phyloP scores from a whole-genome alignment of 805 yeast genomes.

The Pichia phayaonensis region DNA sequence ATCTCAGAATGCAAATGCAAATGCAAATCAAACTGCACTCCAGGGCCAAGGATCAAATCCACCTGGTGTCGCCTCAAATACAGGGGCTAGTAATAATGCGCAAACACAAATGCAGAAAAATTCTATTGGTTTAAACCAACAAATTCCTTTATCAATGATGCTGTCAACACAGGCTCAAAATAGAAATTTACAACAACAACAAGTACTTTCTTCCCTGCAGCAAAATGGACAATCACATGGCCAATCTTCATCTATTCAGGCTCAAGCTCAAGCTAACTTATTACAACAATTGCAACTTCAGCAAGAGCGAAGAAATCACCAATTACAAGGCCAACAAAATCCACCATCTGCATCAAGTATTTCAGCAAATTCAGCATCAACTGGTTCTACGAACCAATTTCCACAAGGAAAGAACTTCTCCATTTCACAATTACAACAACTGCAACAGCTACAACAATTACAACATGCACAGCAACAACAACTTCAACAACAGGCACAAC shows the following conservation, averaged over 20 bases:
- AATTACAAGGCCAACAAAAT: background rate
- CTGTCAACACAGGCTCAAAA: constrained; percentile 30
- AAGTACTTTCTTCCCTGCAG: constrained; percentile 7
- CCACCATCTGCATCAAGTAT: constrained; percentile 11
- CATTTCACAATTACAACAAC: constrained; percentile 13
- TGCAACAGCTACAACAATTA: constrained; percentile 16
- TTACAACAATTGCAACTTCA: constrained; percentile 18
- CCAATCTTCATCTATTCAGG: constrained; percentile 12
- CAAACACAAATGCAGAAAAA: constrained; percentile 12
- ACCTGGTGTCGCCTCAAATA: background rate
- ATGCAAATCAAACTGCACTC: background rate
- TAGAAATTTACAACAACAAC: constrained; percentile 24
- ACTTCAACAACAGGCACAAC: constrained; percentile 9
- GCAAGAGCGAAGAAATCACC: constrained; percentile 9
- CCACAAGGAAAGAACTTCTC: constrained; percentile 9
- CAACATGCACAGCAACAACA: constrained; percentile 14
- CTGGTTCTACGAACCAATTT: constrained; percentile 8
- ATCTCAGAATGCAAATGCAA: constrained; percentile 1
- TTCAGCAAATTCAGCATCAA: constrained; percentile 18
- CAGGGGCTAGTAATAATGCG: background rate
- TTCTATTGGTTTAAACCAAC: constrained; percentile 13
- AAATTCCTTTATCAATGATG: constrained; percentile 24
- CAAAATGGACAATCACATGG: constrained; percentile 13
- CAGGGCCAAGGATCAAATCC: background rate
- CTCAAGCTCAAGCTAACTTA: constrained; percentile 14